phyloP scores from a whole-genome alignment of 75 land plant species.

The Cunninghamia lanceolata region DNA sequence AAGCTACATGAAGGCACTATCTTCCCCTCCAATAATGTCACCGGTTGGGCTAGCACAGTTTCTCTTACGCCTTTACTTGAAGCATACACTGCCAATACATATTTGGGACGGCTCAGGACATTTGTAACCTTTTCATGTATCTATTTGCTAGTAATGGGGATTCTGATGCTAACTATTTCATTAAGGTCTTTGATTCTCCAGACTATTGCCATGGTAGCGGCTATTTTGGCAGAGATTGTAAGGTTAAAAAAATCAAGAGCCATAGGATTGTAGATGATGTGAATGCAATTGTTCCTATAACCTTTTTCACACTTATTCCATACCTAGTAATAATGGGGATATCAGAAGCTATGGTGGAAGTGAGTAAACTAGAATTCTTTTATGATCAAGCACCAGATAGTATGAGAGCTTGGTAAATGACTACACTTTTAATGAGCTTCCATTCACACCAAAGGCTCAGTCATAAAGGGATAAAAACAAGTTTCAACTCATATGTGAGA shows the following conservation, averaged over 20 bases:
- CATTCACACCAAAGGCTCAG: no score
- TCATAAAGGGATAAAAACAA: no score
- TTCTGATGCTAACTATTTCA: slow-evolving; percentile 31
- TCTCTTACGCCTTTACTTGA: slow-evolving; percentile 76
- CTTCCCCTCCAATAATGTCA: slow-evolving; percentile 61
- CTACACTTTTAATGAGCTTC: no score
- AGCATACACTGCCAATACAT: slow-evolving; percentile 74
- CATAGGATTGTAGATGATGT: slow-evolving; percentile 21
- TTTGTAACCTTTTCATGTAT: not conserved
- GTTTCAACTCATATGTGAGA: no score
- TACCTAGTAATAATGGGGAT: slow-evolving; percentile 58
- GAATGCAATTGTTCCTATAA: slow-evolving; percentile 27
- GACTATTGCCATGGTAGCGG: slow-evolving; percentile 35
- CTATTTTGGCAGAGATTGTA: slow-evolving; percentile 27
- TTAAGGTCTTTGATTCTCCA: slow-evolving; percentile 24
- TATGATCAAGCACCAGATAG: slow-evolving; percentile 65
- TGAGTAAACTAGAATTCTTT: slow-evolving; percentile 67
- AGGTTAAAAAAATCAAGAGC: not conserved
- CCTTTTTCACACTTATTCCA: slow-evolving; percentile 57
- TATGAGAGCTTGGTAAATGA: slow-evolving; percentile 29
- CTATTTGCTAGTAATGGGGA: slow-evolving; percentile 14
- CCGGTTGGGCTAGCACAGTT: slow-evolving; percentile 70
- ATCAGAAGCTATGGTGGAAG: slow-evolving; percentile 44
- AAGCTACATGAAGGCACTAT: slow-evolving; percentile 68
- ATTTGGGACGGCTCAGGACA: slow-evolving; percentile 25